A percentile compares a stretch with the other conserved stretches of the same genome.
Evolutionary conservation across 805 yeast species (phyloP).

Genomic region (Saccharomycopsis capsularis): DNA sequence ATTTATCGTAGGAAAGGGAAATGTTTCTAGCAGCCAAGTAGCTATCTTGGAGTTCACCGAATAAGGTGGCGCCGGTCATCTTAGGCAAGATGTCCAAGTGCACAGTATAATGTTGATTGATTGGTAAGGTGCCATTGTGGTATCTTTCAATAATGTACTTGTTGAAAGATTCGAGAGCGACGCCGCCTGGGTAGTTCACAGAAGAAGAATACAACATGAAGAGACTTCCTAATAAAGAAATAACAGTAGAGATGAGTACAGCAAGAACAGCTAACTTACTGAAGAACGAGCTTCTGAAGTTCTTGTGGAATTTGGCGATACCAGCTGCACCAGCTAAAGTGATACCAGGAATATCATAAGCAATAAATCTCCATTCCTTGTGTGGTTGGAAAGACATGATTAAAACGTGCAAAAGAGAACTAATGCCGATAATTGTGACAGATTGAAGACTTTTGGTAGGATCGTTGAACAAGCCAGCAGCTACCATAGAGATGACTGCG

Average conservation of each 20-base stretch:
- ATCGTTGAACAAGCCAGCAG: conserved; percentile 68
- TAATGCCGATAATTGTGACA: conserved; percentile 40
- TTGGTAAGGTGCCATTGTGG: conserved; percentile 11
- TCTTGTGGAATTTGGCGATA: conserved; percentile 31
- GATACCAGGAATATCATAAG: conserved; percentile 66
- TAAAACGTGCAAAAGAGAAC: conserved; percentile 49
- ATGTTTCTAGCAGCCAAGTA: conserved; percentile 26
- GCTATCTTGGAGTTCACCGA: conserved; percentile 50
- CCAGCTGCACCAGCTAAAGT: conserved; percentile 61
- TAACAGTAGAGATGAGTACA: conserved; percentile 15
- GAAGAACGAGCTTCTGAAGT: conserved; percentile 2
- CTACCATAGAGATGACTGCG: conserved; percentile 62
- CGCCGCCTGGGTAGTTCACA: conserved; percentile 86
- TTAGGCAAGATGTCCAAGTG: conserved; percentile 78
- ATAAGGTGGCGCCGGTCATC: conserved; percentile 80
- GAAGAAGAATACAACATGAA: conserved; percentile 57
- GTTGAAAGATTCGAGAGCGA: conserved; percentile 54
- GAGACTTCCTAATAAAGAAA: conserved; percentile 35
- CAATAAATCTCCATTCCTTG: conserved; percentile 89
- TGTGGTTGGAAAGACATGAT: conserved; percentile 79
- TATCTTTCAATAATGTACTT: conserved; percentile 28
- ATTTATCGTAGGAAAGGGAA: conserved; percentile 58
- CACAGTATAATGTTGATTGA: conserved; percentile 34
- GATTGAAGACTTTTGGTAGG: conserved; percentile 40
- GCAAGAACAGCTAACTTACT: conserved; percentile 22